Conservation (phyloP, 2,329 filamentous ascomycete species). For the Annulohypoxylon truncatum region DNA sequence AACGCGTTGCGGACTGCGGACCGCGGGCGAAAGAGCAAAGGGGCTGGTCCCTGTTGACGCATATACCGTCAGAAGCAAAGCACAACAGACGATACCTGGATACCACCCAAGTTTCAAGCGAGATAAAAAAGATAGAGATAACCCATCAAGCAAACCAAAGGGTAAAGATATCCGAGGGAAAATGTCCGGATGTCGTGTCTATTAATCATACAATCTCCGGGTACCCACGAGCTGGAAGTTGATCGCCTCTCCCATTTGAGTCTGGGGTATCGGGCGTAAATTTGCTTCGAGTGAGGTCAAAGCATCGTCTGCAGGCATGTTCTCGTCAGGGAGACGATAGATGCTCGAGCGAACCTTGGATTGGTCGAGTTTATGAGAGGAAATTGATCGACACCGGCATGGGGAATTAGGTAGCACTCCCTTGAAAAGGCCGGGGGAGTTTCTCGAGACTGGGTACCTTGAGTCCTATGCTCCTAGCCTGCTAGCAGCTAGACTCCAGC, state of each 20-base stretch:
- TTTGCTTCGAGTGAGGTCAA: conserved; percentile 41
- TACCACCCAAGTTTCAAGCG: conserved; percentile 20
- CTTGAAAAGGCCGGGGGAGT: conserved; percentile 18
- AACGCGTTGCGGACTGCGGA: conserved; percentile 15
- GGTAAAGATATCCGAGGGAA: conserved; percentile 11
- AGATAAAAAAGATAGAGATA: conserved; percentile 9
- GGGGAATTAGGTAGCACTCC: conserved; percentile 34
- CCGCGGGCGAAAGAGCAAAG: not conserved
- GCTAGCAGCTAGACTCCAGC: too few relatives aligned
- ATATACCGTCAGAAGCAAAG: conserved; percentile 30
- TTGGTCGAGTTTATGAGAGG: conserved; percentile 28
- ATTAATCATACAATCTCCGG: conserved; percentile 39
- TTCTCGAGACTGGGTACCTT: not conserved
- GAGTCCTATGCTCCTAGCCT: too few relatives aligned
- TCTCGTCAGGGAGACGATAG: conserved; percentile 22
- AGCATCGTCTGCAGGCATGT: conserved; percentile 35
- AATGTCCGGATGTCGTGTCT: conserved; percentile 25
- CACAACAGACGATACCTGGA: conserved; percentile 5
- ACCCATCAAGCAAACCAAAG: conserved; percentile 18
- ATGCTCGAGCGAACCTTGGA: conserved; percentile 32
- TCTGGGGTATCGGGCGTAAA: conserved; percentile 38
- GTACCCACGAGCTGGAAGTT: conserved; percentile 30
- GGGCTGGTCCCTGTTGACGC: conserved; percentile 27
- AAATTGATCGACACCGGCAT: conserved; percentile 40
- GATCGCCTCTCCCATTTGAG: conserved; percentile 24